Conservation (phyloP, 1,284 basidiomycete species). For the Coriolopsis trogii region DNA sequence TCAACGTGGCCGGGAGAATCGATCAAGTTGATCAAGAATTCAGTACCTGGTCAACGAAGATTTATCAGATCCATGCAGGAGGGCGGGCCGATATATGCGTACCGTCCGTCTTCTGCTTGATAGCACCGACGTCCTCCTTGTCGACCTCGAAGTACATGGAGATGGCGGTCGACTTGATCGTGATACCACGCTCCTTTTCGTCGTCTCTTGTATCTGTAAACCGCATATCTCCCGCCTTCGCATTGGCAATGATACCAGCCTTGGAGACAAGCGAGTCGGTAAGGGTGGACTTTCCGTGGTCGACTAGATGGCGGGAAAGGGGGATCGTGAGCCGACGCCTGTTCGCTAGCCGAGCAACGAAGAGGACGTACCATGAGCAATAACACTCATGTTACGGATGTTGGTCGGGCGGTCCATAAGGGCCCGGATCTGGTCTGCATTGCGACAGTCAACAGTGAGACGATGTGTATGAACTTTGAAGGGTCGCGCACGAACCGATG, state of each 20-base stretch:
- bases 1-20: conserved; percentile 99
- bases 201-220: conserved; percentile 98
- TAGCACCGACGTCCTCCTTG: conserved; percentile 84
- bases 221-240: conserved; percentile 97
- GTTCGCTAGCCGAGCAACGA: conserved; percentile 10
- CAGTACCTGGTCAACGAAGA: conserved; percentile 62
- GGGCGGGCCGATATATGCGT: conserved; percentile 17
- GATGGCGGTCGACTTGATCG: conserved; percentile 99
- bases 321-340: conserved; percentile 14
- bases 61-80: conserved; percentile 27
- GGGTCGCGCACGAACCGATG: conserved; percentile 61
- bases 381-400: conserved; percentile 99
- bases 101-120: conserved; percentile 96
- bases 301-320: conserved; percentile 61
- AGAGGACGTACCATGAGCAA: conserved; percentile 79
- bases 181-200: conserved; percentile 99
- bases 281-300: conserved; percentile 99
- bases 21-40: conserved; percentile 99
- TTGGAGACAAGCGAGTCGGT: conserved; percentile 99
- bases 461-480: not conserved
- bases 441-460: not conserved
- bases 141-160: conserved; percentile 99
- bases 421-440: conserved; percentile 81
- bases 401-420: conserved; percentile 93
- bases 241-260: conserved; percentile 97